phyloP scores from a whole-genome alignment of 2,329 filamentous ascomycete genomes.

The Fusarium citri region DNA sequence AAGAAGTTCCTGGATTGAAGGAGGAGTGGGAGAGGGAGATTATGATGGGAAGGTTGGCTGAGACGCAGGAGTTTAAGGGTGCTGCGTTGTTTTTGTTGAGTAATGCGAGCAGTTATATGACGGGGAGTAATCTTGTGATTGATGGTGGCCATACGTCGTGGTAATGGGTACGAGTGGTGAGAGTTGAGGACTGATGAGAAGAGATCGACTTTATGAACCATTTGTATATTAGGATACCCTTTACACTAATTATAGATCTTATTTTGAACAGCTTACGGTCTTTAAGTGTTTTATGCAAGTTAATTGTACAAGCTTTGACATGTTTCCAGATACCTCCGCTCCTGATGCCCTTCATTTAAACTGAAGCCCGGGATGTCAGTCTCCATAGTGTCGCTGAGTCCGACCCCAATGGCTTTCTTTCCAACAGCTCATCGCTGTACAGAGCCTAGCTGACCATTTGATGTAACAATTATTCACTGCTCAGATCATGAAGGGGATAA shows the following conservation, averaged over 20 bases:
- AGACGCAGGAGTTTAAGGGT: conserved; percentile 76
- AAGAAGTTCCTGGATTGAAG: conserved; percentile 75
- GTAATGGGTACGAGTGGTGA: conserved; percentile 48
- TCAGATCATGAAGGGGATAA: too few relatives aligned
- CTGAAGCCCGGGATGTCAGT: neutral
- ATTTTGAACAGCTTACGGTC: too few relatives aligned
- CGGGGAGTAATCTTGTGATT: conserved; percentile 75
- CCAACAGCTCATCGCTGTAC: fast-evolving
- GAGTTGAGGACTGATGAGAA: neutral
- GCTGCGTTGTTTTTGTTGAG: conserved; percentile 79
- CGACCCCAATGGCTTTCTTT: neutral
- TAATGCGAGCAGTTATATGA: conserved; percentile 80
- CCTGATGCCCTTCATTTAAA: neutral
- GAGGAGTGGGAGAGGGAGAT: conserved; percentile 83
- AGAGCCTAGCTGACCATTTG: neutral
- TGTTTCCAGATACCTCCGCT: neutral
- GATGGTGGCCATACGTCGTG: conserved; percentile 76
- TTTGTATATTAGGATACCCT: neutral
- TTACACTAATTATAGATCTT: neutral
- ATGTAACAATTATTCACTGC: too few relatives aligned
- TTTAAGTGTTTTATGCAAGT: neutral
- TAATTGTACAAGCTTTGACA: neutral
- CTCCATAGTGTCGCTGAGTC: neutral
- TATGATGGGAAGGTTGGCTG: conserved; percentile 79
- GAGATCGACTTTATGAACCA: conserved; percentile 5